These are phyloP conservation scores for Alectoria sarmentosa DNA, from an alignment of 495 filamentous ascomycete genomes.

Conservation along the genomic window DNA sequence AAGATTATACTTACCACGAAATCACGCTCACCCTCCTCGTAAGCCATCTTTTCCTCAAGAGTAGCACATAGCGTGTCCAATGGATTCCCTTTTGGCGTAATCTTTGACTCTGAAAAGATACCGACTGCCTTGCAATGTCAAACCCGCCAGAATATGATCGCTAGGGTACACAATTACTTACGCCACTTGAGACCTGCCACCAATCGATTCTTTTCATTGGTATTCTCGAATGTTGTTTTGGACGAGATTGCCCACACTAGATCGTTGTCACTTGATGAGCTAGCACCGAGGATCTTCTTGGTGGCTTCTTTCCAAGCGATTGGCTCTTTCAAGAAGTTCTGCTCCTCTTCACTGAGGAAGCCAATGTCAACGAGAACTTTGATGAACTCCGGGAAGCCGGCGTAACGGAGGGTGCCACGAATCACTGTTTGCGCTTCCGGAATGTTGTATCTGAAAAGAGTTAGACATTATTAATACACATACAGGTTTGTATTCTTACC, in stretches of 20 bases:
- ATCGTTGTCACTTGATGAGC: conserved; percentile 47
- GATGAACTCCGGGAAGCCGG: conserved; percentile 84
- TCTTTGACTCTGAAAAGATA: conserved; percentile 69
- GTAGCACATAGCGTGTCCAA: conserved; percentile 86
- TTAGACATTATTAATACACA: too few species aligned
- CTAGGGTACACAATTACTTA: not conserved
- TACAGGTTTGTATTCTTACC: too few species aligned
- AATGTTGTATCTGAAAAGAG: conserved; percentile 69
- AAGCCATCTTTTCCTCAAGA: conserved; percentile 89
- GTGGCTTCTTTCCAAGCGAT: conserved; percentile 77
- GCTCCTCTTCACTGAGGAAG: conserved; percentile 65
- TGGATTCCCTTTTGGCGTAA: conserved; percentile 69
- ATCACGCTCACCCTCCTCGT: conserved; percentile 75
- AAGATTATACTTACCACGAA: conserved; percentile 38
- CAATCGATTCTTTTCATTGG: conserved; percentile 69
- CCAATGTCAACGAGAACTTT: conserved; percentile 78
- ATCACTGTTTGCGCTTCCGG: conserved; percentile 39
- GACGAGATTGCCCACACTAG: conserved; percentile 64
- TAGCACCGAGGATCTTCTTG: conserved; percentile 60
- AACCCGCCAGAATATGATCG: not conserved
- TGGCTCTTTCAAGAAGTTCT: conserved; percentile 52
- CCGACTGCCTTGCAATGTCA: conserved; percentile 42
- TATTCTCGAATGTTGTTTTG: conserved; percentile 63
- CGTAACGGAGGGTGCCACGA: conserved; percentile 73
- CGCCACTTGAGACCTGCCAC: conserved; percentile 70